Base-by-base conservation (phyloP, 768 basidiomycete genomes). In the Boletus fagicola region DNA sequence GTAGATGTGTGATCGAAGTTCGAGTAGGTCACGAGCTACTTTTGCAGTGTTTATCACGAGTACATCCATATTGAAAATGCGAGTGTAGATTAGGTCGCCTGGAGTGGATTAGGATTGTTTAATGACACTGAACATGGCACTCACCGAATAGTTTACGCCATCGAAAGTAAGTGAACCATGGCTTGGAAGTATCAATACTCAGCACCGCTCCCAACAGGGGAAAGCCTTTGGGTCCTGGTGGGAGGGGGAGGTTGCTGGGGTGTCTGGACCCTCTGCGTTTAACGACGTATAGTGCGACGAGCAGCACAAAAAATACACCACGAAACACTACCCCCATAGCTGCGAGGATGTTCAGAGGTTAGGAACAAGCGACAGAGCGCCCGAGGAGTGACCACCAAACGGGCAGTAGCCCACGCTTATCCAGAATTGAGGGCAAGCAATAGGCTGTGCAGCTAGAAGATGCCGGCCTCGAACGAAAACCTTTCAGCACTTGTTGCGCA, bases 171-270 rank as follows among this genome's bases (percentile, higher is more conserved):
- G 73, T 66, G 47, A 62, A 42, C 75, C 74, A 75, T 20, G 75
- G 71, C 5, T 59, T 57, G 15, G 65, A 58, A 15, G 61, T 15
- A 43, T 75, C 64, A n/a, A 75, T 51, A 24, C 65, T 66, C 28
- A 66, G 53, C 20, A 51, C 57, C 16, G 58, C 61, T 42, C 73
- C 73, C 28, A 73, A 31, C 18, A 74, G 10, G 13, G 73, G 73
- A 36, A 83, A 63, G 45, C 79, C 76, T 63, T 71, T 79, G 6
- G 85, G 83, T 20, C 83, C 84, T 38, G 78, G 80, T 46, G 79
- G 80, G 30, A 82, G 72, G 20, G 73, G 63, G 40, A 45, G n/a
- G 8, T 53, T 53, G 12, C 20, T 33, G 4, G 44, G 48, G 13
- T 31, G 49, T 15, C 36, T 46, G 30, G 54, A 22, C n/a, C 36